phyloP scores from a whole-genome alignment of 768 basidiomycete species.

The Steccherinum ochraceum region DNA sequence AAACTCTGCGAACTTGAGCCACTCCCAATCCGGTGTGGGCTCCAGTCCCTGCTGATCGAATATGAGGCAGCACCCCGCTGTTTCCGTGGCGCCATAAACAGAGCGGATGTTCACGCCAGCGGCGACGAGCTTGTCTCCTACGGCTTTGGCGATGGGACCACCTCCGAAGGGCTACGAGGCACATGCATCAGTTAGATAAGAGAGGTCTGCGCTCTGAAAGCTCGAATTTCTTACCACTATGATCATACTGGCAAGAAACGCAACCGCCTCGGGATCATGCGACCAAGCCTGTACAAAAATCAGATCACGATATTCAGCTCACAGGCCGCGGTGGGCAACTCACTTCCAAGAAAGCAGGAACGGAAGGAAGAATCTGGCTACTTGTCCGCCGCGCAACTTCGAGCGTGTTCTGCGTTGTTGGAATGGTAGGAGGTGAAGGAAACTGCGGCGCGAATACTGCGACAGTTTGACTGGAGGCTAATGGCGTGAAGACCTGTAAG shows the following conservation, averaged over 20 bases:
- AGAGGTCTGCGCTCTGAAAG: no score
- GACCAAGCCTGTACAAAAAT: conserved; percentile 7
- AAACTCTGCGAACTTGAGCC: neutral
- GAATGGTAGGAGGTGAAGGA: conserved; percentile 16
- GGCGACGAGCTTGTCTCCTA: conserved; percentile 4
- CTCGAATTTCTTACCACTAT: conserved; percentile 4
- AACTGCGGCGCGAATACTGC: conserved; percentile 16
- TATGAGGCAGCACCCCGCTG: conserved; percentile 1
- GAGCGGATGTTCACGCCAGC: conserved; percentile 3
- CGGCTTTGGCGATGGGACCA: conserved; percentile 2
- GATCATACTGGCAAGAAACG: conserved; percentile 7
- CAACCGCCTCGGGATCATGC: conserved; percentile 2
- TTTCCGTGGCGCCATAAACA: conserved; percentile 6
- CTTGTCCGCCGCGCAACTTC: conserved; percentile 6
- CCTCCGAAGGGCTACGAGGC: conserved; percentile 1
- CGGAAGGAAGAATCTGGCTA: conserved; percentile 9
- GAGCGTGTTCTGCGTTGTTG: conserved; percentile 18
- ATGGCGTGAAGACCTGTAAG: neutral
- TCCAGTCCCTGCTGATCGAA: neutral
- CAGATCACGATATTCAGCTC: neutral
- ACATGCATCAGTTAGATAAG: no score
- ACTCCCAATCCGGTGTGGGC: conserved; percentile 7
- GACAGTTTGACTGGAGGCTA: conserved; percentile 11
- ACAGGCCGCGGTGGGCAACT: no score
- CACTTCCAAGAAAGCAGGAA: conserved; percentile 24